Percentiles rank a stretch among this genome's conserved stretches.
phyloP scores from a whole-genome alignment of 257 asterid genomes.

The Thymus mandschuricus region DNA sequence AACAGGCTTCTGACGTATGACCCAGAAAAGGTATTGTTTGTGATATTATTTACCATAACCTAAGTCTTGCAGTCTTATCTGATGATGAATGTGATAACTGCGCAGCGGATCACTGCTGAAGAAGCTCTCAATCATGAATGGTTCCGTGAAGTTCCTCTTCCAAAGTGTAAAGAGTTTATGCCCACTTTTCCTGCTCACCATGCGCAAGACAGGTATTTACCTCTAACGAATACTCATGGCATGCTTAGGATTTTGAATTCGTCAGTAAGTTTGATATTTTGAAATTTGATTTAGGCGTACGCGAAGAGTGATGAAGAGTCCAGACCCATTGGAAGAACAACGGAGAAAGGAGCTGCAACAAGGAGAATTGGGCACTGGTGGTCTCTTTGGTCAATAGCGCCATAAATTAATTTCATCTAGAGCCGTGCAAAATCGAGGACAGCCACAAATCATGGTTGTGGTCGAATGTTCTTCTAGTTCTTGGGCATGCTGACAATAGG shows the following conservation, averaged over 20 bases:
- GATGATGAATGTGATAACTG: slow-evolving; percentile 9
- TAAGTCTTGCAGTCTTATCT: slow-evolving; percentile 5
- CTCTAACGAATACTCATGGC: neutral
- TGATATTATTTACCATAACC: neutral
- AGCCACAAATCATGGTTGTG: slow-evolving; percentile 37
- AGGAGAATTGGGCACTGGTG: slow-evolving; percentile 73
- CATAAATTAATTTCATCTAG: slow-evolving; percentile 14
- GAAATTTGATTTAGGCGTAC: slow-evolving; percentile 49
- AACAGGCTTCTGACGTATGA: slow-evolving; percentile 82
- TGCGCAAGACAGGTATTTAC: slow-evolving; percentile 75
- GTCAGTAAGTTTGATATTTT: neutral
- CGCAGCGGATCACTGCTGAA: slow-evolving; percentile 75
- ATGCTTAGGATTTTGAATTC: neutral
- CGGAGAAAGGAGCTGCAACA: slow-evolving; percentile 73
- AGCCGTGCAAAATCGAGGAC: slow-evolving; percentile 15
- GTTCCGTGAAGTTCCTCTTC: slow-evolving; percentile 86
- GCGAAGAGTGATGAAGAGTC: slow-evolving; percentile 71
- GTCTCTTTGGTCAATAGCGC: slow-evolving; percentile 76
- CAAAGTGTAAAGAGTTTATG: slow-evolving; percentile 84
- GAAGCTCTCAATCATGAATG: slow-evolving; percentile 84
- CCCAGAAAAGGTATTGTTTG: slow-evolving; percentile 67
- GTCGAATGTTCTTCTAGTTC: slow-evolving; percentile 31
- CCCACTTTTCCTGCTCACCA: slow-evolving; percentile 88
- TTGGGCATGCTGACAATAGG: slow-evolving; percentile 36
- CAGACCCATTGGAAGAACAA: slow-evolving; percentile 84